Percentiles rank a stretch among this genome's conserved stretches.
These are phyloP conservation scores for Rhizoclosmatium sp. DNA, from an alignment of 192 early-diverging fungal genomes.

Conservation along the genomic window DNA sequence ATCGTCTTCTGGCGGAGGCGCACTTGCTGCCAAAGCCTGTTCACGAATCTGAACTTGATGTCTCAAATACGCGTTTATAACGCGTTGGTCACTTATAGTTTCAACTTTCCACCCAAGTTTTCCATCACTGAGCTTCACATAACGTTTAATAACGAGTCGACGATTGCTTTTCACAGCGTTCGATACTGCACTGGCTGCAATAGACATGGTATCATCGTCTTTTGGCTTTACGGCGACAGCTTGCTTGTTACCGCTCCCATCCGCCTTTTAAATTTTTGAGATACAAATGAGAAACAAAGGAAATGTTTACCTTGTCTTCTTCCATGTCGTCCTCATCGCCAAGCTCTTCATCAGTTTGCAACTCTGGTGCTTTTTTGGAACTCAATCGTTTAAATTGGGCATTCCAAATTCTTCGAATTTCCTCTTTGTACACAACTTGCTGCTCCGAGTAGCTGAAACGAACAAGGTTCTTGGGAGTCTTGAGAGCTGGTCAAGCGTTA, in stretches of 20 bases:
- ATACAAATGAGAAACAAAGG: neutral
- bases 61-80: conserved; percentile 90
- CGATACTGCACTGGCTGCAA: conserved; percentile 10
- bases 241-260: neutral
- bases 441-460: conserved; percentile 81
- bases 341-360: conserved; percentile 65
- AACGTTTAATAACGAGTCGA: conserved; percentile 66
- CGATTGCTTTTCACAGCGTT: conserved; percentile 60
- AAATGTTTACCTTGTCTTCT: conserved; percentile 19
- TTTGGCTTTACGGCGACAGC: neutral
- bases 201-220: conserved; percentile 32
- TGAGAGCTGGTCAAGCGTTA: neutral
- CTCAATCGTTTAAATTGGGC: conserved; percentile 78
- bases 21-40: neutral
- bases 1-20: conserved; percentile 12
- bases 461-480: conserved; percentile 30
- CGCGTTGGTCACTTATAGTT: conserved; percentile 78
- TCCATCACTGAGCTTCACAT: conserved; percentile 17
- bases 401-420: conserved; percentile 95
- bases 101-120: conserved; percentile 75
- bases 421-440: conserved; percentile 92
- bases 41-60: conserved; percentile 51
- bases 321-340: conserved; percentile 50
- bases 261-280: neutral
- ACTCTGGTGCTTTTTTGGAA: conserved; percentile 57